These are phyloP conservation scores for Acidiella bohemica DNA, from an alignment of 495 filamentous ascomycete genomes.

Conservation along the genomic window DNA sequence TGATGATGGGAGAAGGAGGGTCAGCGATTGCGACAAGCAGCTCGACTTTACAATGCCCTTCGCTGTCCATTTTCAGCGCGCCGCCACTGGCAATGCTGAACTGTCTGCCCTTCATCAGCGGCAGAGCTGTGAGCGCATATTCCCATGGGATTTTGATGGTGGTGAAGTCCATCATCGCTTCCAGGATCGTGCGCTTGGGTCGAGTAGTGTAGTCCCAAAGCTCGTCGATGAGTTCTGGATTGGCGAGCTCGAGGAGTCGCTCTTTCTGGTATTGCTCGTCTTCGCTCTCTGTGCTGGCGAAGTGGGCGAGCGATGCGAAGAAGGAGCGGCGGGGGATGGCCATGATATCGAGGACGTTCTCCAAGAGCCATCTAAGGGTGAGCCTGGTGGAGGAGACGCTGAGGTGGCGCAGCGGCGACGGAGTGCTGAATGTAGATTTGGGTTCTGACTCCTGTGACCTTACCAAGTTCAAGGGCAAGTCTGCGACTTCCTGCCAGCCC, in stretches of 20 bases:
- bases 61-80: conserved; percentile 24
- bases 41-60: conserved; percentile 44
- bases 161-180: conserved; percentile 82
- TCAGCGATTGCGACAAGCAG: conserved; percentile 73
- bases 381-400: conserved; percentile 18
- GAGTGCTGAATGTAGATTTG: conserved; percentile 26
- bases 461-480: conserved; percentile 36
- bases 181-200: conserved; percentile 78
- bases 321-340: conserved; percentile 80
- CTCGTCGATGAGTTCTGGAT: conserved; percentile 68
- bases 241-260: conserved; percentile 67
- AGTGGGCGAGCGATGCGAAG: conserved; percentile 60
- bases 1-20: conserved; percentile 26
- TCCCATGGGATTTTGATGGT: conserved; percentile 69
- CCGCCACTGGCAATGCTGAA: conserved; percentile 82
- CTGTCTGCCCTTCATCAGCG: conserved; percentile 60
- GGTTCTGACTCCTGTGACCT: conserved; percentile 33
- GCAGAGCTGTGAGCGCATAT: conserved; percentile 55
- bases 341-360: conserved; percentile 72
- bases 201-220: conserved; percentile 92
- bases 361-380: conserved; percentile 64
- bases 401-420: conserved; percentile 22
- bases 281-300: conserved; percentile 33
- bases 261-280: conserved; percentile 59
- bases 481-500: conserved; percentile 59